Conservation (phyloP, 1,284 basidiomycete genomes). For the Rhodotorula sp. region DNA sequence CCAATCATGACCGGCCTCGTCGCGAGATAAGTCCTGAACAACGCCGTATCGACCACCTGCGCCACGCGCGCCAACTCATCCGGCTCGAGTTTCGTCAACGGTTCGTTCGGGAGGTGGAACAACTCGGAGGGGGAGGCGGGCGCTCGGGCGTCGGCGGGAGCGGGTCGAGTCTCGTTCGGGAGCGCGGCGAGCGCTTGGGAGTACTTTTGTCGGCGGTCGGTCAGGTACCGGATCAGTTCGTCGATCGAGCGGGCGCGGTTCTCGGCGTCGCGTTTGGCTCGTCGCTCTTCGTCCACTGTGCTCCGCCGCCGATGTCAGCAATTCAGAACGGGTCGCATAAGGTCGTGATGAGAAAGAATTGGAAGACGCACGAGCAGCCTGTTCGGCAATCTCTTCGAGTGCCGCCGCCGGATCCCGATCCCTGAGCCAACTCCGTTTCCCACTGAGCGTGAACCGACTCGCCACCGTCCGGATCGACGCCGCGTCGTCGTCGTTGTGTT, state of each 20-base stretch:
- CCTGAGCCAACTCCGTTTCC: constrained; percentile 29
- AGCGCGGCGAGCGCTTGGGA: constrained; percentile 68
- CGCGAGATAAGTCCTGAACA: constrained; percentile 90
- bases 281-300: constrained; percentile 2
- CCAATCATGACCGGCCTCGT: constrained; percentile 81
- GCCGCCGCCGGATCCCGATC: constrained; percentile 13
- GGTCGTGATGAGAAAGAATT: fast-evolving
- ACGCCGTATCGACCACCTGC: constrained; percentile 90
- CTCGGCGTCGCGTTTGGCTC: constrained; percentile 17
- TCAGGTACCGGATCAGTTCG: constrained; percentile 60
- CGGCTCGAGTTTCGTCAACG: constrained; percentile 67
- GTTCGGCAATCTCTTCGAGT: constrained; percentile 3
- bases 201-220: constrained; percentile 81
- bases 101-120: constrained; percentile 68
- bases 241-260: constrained; percentile 51
- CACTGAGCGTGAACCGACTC: constrained; percentile 12
- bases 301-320: no score
- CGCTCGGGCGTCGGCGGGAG: constrained; percentile 48
- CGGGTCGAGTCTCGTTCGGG: constrained; percentile 64
- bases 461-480: constrained; percentile 57
- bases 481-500: constrained; percentile 57
- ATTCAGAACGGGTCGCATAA: no score
- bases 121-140: constrained; percentile 58
- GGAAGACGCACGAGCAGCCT: constrained; percentile 17
- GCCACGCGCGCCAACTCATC: constrained; percentile 81